A percentile compares a stretch with the other conserved stretches of the same genome.
phyloP scores from a whole-genome alignment of 1,284 basidiomycete species.

The Cutaneotrichosporon cutaneum region DNA sequence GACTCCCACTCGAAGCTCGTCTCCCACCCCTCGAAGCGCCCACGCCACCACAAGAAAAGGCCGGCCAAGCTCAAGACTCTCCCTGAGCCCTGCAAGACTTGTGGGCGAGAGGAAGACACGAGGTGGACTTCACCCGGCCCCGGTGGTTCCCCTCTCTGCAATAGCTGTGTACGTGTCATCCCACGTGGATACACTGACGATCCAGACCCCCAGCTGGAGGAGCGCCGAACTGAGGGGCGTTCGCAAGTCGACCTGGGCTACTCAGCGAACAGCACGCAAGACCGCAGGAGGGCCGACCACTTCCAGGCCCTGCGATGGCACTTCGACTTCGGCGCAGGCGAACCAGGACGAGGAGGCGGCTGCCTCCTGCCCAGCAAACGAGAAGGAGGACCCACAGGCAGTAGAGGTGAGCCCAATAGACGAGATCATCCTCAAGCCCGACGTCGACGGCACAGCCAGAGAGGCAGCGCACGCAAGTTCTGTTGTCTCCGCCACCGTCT shows the following conservation, averaged over 20 bases:
- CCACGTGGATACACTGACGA: not conserved
- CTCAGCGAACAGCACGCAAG: too few relatives aligned
- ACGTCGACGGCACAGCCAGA: not conserved
- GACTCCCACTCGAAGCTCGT: not conserved
- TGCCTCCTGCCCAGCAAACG: too few relatives aligned
- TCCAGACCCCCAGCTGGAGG: not conserved
- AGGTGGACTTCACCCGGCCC: not conserved
- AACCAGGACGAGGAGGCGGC: too few relatives aligned
- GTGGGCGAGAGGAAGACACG: not conserved
- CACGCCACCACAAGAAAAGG: not conserved
- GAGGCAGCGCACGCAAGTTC: too few relatives aligned
- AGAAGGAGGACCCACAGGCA: too few relatives aligned
- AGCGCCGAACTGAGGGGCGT: not conserved
- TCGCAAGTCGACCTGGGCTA: not conserved
- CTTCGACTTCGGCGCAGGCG: too few relatives aligned
- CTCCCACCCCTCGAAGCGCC: not conserved
- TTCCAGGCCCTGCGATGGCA: too few relatives aligned
- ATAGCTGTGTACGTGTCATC: not conserved
- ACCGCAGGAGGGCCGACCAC: too few relatives aligned
- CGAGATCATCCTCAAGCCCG: too few relatives aligned
- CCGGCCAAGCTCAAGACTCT: not conserved
- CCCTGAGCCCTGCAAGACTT: not conserved
- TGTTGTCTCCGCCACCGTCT: too few relatives aligned
- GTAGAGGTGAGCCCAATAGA: too few relatives aligned
- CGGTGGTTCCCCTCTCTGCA: not conserved